phyloP scores from a whole-genome alignment of 108 stramenopile genomes.

The Cylindrotheca fusiformis region DNA sequence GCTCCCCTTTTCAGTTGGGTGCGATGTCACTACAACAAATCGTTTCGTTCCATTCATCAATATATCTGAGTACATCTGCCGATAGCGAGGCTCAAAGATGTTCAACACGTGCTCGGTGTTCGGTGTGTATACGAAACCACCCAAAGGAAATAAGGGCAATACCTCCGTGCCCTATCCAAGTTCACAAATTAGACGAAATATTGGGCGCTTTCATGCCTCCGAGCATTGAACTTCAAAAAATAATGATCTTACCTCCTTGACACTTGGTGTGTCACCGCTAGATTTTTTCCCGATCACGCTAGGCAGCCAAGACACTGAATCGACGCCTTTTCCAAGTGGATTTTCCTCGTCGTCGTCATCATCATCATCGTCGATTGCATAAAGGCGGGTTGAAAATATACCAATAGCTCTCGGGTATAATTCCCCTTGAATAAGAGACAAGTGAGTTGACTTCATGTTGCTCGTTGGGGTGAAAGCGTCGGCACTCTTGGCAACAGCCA shows the following conservation, averaged over 20 bases:
- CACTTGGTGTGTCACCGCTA: neutral
- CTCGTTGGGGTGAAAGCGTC: no score
- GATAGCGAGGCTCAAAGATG: conserved; percentile 90
- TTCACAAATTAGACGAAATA: neutral
- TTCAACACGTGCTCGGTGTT: conserved; percentile 86
- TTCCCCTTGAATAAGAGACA: no score
- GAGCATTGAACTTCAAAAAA: neutral
- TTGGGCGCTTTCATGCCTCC: neutral
- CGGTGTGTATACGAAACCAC: conserved; percentile 84
- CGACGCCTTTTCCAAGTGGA: conserved; percentile 64
- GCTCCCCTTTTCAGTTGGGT: conserved; percentile 67
- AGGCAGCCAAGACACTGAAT: conserved; percentile 83
- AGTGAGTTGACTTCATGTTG: no score
- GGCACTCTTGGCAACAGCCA: no score
- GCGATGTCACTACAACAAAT: conserved; percentile 76
- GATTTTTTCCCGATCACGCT: conserved; percentile 40
- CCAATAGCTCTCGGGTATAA: no score
- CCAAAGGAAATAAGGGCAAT: conserved; percentile 83
- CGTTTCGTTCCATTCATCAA: conserved; percentile 84
- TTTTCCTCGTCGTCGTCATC: conserved; percentile 50
- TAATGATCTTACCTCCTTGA: neutral
- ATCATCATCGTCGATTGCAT: conserved; percentile 31
- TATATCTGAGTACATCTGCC: conserved; percentile 90
- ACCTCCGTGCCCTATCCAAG: conserved; percentile 38
- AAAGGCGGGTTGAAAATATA: conserved; percentile 1